Percentiles rank a stretch among this genome's conserved stretches.
phyloP scores from a whole-genome alignment of 2,329 filamentous ascomycete species.

The Parascedosporium putredinis region DNA sequence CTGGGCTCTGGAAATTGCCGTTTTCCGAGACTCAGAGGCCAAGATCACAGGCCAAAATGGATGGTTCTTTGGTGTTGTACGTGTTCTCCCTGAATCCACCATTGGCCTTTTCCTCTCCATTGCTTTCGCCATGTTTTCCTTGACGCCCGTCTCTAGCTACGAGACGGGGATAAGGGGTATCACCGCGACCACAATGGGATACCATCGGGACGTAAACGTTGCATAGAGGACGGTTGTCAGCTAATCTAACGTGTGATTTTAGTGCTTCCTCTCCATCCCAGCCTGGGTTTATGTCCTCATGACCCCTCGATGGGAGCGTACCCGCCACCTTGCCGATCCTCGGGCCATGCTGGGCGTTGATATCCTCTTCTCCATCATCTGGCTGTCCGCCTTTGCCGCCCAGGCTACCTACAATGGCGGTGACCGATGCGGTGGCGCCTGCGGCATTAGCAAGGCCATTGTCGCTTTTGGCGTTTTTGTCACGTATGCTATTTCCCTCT shows the following conservation, averaged over 20 bases:
- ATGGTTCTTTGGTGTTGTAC: constrained; percentile 55
- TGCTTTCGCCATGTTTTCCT: not conserved
- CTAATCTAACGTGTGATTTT: not conserved
- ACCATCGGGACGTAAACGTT: too few relatives aligned
- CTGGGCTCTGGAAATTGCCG: constrained; percentile 49
- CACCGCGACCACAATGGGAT: too few relatives aligned
- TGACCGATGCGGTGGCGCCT: constrained; percentile 43
- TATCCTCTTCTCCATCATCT: constrained; percentile 46
- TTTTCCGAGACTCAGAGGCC: constrained; percentile 40
- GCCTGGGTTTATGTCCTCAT: constrained; percentile 56
- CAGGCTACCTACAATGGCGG: constrained; percentile 54
- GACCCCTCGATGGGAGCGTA: constrained; percentile 52
- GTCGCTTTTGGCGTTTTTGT: constrained; percentile 53
- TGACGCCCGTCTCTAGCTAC: too few relatives aligned
- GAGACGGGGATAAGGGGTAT: too few relatives aligned
- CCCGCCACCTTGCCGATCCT: constrained; percentile 50
- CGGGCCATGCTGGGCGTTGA: constrained; percentile 52
- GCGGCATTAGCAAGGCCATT: constrained; percentile 51
- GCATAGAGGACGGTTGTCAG: not conserved
- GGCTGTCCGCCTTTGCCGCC: constrained; percentile 56
- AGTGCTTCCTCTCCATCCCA: constrained; percentile 57
- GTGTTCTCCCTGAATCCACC: constrained; percentile 16
- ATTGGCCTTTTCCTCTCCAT: not conserved
- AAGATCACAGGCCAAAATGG: constrained; percentile 46
- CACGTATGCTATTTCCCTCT: constrained; percentile 37